Evolutionary conservation across 164 flowering plant species (phyloP), one percentile per base, ranked within the genome.

Genomic region (Brasenia schreberi): DNA sequence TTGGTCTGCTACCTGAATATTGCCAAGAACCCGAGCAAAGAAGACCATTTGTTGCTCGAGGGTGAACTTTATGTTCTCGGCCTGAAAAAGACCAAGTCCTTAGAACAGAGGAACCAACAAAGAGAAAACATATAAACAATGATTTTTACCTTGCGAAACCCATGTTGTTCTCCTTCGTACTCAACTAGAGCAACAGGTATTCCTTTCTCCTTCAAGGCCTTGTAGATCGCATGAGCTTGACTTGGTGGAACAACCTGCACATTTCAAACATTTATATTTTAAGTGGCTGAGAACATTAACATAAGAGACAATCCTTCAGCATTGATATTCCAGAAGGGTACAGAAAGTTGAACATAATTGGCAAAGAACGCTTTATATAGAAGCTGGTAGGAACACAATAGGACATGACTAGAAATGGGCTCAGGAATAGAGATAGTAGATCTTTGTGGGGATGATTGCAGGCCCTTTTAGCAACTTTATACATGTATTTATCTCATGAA

Each of bases 81-180:
- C 99, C 99, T 94, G 87, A 64, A 18, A 52, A 27, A 23, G 23
- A 10, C 11, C 4, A 2, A 14, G 39, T 2, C 18, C n/a, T 39
- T 4, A 5, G 16, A 9, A 63, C 33, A 18, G 19, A 52, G 19
- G 62, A 19, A 17, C 23, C 6, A 0, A n/a, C 18, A 9, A 60
- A 60, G 62, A 60, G 62, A 60, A 60, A 6, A 0, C 7, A 60
- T 0, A 60, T 7, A 6, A 60, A n/a, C 10, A 42, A 63, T n/a
- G 11, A 62, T n/a, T n/a, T n/a, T n/a, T 80, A 94, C 97, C 96
- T 91, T 91, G 39, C 92, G 96, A 70, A 94, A 94, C 68, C 99
- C 97, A 78, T 94, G 99, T 63, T 81, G 88, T 72, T 94, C 99
- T 70, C 96, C 99, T 85, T 89, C 96, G 69, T 87, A 94, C 77